These are phyloP conservation scores for Talinum fruticosum DNA, from an alignment of 148 eudicot genomes.

Conservation along the genomic window DNA sequence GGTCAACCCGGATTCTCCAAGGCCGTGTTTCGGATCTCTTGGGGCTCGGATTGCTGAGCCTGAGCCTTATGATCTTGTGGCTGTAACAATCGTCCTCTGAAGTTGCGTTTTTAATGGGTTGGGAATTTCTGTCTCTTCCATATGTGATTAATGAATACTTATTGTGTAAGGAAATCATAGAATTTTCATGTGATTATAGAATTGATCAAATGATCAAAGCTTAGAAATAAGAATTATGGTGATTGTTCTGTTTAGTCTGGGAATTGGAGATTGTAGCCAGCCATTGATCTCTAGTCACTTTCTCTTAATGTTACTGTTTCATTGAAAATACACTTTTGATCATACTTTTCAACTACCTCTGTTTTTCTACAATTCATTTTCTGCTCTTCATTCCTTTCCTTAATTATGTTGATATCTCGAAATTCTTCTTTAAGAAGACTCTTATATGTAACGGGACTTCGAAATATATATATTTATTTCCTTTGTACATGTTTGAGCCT, in stretches of 20 bases:
- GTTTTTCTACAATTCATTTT: background rate
- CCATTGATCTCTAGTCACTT: background rate
- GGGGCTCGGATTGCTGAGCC: slow-evolving; percentile 13
- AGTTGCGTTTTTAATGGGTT: too few relatives aligned
- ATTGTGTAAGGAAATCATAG: too few relatives aligned
- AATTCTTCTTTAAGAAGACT: too few relatives aligned
- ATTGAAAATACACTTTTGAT: background rate
- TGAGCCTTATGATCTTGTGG: background rate
- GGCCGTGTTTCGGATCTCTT: background rate
- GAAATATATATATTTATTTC: too few relatives aligned
- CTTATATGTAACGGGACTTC: too few relatives aligned
- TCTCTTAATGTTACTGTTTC: background rate
- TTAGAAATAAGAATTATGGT: background rate
- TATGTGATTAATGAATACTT: background rate
- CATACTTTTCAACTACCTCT: background rate
- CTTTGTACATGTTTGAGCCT: too few relatives aligned
- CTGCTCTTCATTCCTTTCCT: background rate
- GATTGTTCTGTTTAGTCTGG: background rate
- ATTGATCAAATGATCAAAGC: background rate
- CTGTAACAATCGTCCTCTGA: too few relatives aligned
- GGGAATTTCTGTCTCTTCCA: background rate
- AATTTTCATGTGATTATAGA: too few relatives aligned
- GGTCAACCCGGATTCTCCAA: background rate
- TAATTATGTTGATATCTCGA: too few relatives aligned
- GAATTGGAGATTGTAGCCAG: background rate